A percentile compares a stretch with the other conserved stretches of the same genome.
phyloP scores from a whole-genome alignment of 140 eudicot species.

The Erigeron philadelphicus region DNA sequence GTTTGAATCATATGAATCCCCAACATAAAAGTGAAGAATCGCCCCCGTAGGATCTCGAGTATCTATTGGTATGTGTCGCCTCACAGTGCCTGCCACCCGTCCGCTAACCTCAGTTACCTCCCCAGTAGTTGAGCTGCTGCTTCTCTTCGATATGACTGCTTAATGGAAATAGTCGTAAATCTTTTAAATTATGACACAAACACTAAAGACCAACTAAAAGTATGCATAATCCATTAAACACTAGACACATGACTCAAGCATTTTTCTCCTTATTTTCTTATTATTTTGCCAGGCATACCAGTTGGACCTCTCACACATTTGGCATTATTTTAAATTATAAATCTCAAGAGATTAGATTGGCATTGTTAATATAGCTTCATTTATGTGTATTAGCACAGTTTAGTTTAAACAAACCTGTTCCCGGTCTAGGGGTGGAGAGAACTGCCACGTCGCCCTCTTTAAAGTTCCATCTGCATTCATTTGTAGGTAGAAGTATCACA shows the following conservation, averaged over 20 bases:
- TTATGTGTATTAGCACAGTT: neutral
- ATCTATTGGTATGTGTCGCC: slow-evolving; percentile 83
- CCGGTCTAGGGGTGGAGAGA: slow-evolving; percentile 83
- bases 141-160: slow-evolving; percentile 66
- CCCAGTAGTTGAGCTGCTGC: slow-evolving; percentile 34
- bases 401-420: slow-evolving; percentile 50
- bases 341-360: neutral
- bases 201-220: too few species aligned
- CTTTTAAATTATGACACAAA: too few species aligned
- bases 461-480: slow-evolving; percentile 75
- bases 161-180: neutral
- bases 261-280: too few species aligned
- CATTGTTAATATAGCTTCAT: neutral
- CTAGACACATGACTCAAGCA: too few species aligned
- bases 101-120: slow-evolving; percentile 73
- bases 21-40: slow-evolving; percentile 86
- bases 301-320: too few species aligned
- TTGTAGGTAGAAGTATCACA: slow-evolving; percentile 67
- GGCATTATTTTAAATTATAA: neutral
- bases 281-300: too few species aligned
- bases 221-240: too few species aligned
- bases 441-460: slow-evolving; percentile 99
- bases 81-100: slow-evolving; percentile 94
- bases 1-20: slow-evolving; percentile 77
- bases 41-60: slow-evolving; percentile 91